These are phyloP conservation scores for Trichoderma arundinaceum DNA, from an alignment of 2,329 filamentous ascomycete species.

Conservation along the genomic window DNA sequence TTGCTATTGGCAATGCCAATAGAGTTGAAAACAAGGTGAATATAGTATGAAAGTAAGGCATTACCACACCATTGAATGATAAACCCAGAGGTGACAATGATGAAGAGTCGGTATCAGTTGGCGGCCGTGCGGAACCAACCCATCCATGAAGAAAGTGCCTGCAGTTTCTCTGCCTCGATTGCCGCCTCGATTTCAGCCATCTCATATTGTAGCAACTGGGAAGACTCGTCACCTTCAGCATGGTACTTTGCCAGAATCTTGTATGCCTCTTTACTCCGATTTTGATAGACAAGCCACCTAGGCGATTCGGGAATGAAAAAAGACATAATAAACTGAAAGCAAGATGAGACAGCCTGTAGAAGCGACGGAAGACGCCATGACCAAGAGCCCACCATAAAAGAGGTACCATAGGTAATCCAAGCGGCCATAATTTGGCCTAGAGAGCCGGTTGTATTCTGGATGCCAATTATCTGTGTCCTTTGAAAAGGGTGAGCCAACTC, in stretches of 20 bases:
- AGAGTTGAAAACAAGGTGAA: too few species aligned
- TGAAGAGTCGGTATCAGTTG: constrained; percentile 26
- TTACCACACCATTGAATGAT: background rate
- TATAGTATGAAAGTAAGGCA: too few species aligned
- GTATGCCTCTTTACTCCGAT: constrained; percentile 43
- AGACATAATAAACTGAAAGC: constrained; percentile 36
- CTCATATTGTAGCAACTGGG: constrained; percentile 34
- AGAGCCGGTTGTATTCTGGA: too few species aligned
- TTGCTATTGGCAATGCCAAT: too few species aligned
- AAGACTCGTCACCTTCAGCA: constrained; percentile 36
- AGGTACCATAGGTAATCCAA: too few species aligned
- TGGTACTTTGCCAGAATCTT: constrained; percentile 49
- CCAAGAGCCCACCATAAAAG: too few species aligned
- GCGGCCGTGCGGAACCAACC: constrained; percentile 19
- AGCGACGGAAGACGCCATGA: too few species aligned
- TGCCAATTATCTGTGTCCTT: too few species aligned
- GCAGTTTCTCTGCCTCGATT: constrained; percentile 36
- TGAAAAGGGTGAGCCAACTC: too few species aligned
- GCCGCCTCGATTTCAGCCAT: constrained; percentile 50
- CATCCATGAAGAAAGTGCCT: constrained; percentile 25
- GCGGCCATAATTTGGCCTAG: too few species aligned
- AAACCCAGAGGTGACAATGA: constrained; percentile 27
- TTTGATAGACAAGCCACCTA: constrained; percentile 41
- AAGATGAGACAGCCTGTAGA: too few species aligned
- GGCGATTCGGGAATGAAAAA: constrained; percentile 47